Conservation (phyloP, 257 asterid species). For the Nicotiana paniculata region DNA sequence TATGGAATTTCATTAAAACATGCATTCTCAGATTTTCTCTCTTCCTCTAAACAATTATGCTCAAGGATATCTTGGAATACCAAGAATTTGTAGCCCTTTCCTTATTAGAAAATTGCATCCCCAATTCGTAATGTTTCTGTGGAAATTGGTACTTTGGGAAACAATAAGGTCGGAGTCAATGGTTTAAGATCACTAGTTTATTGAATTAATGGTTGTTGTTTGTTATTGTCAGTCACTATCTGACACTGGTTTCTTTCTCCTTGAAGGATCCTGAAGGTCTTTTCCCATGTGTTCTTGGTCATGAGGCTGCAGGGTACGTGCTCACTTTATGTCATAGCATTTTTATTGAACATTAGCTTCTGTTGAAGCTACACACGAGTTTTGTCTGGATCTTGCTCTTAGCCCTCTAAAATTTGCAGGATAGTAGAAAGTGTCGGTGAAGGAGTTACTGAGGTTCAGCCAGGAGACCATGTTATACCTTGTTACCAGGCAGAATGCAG, state of each 20-base stretch:
- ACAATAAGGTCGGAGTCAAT: not conserved
- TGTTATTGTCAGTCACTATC: not conserved
- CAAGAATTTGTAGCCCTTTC: not conserved
- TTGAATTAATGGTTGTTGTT: not conserved
- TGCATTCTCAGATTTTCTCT: not conserved
- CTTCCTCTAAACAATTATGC: not conserved
- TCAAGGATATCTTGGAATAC: not conserved
- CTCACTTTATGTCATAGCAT: not conserved
- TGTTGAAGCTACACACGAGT: not conserved
- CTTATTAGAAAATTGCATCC: not conserved
- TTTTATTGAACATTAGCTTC: not conserved
- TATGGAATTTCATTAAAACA: not conserved
- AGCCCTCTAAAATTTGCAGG: slow-evolving; percentile 24
- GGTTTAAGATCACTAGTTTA: not conserved
- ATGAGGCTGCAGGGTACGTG: slow-evolving; percentile 96
- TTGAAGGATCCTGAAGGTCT: slow-evolving; percentile 99
- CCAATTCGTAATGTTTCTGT: not conserved
- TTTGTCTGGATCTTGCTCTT: not conserved
- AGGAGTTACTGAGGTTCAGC: slow-evolving; percentile 85
- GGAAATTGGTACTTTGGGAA: not conserved
- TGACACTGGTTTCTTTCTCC: slow-evolving; percentile 8
- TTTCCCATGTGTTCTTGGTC: slow-evolving; percentile 97
- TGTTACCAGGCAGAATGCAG: slow-evolving; percentile 98
- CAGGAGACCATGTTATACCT: slow-evolving; percentile 97
- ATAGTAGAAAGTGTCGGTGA: slow-evolving; percentile 93